These are phyloP conservation scores for Patellaria atrata DNA, from an alignment of 495 filamentous ascomycete species.

Conservation along the genomic window DNA sequence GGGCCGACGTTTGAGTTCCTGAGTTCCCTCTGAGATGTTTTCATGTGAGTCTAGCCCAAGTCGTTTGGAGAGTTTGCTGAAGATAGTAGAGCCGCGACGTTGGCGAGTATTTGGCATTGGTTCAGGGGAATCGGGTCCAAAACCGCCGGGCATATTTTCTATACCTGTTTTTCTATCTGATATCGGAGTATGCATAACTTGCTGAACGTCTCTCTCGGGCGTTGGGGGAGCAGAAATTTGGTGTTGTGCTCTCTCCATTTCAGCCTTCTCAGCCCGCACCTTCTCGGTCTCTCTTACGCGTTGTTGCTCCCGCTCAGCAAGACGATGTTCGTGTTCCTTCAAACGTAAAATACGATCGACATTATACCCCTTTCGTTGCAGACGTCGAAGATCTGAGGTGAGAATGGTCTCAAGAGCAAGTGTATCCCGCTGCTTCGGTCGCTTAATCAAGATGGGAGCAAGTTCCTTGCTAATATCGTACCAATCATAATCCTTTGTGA, in stretches of 20 bases:
- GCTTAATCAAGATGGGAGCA: slow-evolving; percentile 58
- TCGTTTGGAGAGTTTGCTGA: not conserved
- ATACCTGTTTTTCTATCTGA: too few relatives aligned
- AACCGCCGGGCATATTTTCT: slow-evolving; percentile 21
- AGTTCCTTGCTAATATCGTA: slow-evolving; percentile 83
- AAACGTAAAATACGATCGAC: slow-evolving; percentile 79
- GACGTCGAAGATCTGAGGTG: slow-evolving; percentile 59
- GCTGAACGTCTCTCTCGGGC: too few relatives aligned
- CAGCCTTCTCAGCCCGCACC: slow-evolving; percentile 50
- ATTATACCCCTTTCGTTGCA: slow-evolving; percentile 79
- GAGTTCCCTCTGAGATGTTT: too few relatives aligned
- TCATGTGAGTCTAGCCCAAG: too few relatives aligned
- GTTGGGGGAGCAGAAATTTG: too few relatives aligned
- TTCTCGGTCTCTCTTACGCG: slow-evolving; percentile 52
- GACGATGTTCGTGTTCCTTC: slow-evolving; percentile 67
- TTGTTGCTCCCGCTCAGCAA: slow-evolving; percentile 67
- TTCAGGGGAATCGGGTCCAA: slow-evolving; percentile 3
- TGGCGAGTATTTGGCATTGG: not conserved
- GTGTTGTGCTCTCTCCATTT: slow-evolving; percentile 35
- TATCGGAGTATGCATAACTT: too few relatives aligned
- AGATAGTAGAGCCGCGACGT: slow-evolving; percentile 2
- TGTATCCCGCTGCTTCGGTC: slow-evolving; percentile 73
- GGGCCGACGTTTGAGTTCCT: too few relatives aligned
- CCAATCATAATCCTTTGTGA: slow-evolving; percentile 56
- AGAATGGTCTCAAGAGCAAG: slow-evolving; percentile 80